phyloP scores from a whole-genome alignment of 768 basidiomycete species.

The Collybia nuda region DNA sequence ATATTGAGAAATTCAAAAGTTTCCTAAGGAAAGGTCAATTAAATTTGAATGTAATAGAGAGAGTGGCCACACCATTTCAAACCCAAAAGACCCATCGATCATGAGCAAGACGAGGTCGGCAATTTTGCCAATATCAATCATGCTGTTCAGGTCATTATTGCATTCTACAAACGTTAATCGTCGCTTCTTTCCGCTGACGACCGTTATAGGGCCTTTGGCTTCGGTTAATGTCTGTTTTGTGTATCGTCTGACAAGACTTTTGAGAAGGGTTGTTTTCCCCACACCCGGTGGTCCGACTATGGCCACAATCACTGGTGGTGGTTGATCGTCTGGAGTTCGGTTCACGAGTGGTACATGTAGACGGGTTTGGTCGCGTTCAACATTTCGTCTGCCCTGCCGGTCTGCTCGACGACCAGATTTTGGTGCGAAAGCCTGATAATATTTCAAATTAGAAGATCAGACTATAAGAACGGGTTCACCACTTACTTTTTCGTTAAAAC shows the following conservation, averaged over 20 bases:
- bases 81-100: conserved; percentile 97
- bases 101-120: conserved; percentile 95
- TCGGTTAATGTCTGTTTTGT: conserved; percentile 93
- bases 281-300: conserved; percentile 97
- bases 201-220: conserved; percentile 90
- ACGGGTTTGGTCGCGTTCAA: conserved; percentile 90
- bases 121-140: conserved; percentile 98
- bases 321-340: conserved; percentile 86
- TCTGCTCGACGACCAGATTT: conserved; percentile 90
- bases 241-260: conserved; percentile 86
- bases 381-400: conserved; percentile 84
- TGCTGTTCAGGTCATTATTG: conserved; percentile 95
- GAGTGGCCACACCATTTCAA: conserved; percentile 84
- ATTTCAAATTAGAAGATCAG: not conserved
- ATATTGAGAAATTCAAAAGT: conserved; percentile 98
- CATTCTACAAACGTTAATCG: conserved; percentile 97
- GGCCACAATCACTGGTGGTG: conserved; percentile 93
- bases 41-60: not conserved
- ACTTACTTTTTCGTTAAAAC: conserved; percentile 88
- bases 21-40: conserved; percentile 56
- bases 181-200: conserved; percentile 90
- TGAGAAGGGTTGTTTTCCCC: conserved; percentile 92
- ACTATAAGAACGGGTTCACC: not conserved
- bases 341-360: conserved; percentile 96
- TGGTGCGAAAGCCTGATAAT: conserved; percentile 81